Base-by-base conservation (phyloP, 805 yeast species). In the Metschnikowia baotianmanensis region DNA sequence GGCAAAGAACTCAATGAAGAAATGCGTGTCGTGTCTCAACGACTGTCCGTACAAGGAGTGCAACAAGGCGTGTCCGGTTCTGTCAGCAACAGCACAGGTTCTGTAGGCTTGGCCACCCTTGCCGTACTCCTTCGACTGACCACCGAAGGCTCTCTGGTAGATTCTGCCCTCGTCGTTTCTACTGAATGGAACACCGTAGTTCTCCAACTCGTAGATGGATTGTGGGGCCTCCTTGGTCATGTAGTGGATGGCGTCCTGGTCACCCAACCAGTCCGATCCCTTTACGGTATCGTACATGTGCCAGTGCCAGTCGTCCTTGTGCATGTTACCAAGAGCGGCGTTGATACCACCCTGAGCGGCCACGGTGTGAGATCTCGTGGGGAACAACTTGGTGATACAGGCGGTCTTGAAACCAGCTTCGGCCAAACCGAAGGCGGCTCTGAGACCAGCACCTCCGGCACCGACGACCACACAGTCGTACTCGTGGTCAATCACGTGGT, bases 301-400 rank as follows among this genome's bases (percentile, higher is more conserved):
- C 97, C 98, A 93, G 69, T 87, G 95, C 99, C 99, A 91, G 74
- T 90, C 90, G 68, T 91, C 99, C 55, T 79, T 76, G 74, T 93
- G 98, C 96, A 91, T 91, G 77, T 91, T 91, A 55, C 98, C 99
- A 52, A 91, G 77, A 22, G 99, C 99, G 53, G 98, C 99, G 61
- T 91, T 91, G 70, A 91, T 93, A 74, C 99, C 99, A 71, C 99
- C 99, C 71, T 91, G 99, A 37, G 99, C 99, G 43, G 98, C 98
- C 37, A 91, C 99, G 16, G 99, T 91, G 65, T 91, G 99, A 15
- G 97, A 90, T 72, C 99, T 85, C 22, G 99, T 91, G 42, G 98
- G 99, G 77, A 91, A 91, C 58, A 91, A 79, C 71, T 91, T 91
- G 52, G 97, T 83, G 56, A 91, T 80, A 80, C 99, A 93, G 26